phyloP scores from a whole-genome alignment of 2,329 filamentous ascomycete species.

The Fusarium buharicum region DNA sequence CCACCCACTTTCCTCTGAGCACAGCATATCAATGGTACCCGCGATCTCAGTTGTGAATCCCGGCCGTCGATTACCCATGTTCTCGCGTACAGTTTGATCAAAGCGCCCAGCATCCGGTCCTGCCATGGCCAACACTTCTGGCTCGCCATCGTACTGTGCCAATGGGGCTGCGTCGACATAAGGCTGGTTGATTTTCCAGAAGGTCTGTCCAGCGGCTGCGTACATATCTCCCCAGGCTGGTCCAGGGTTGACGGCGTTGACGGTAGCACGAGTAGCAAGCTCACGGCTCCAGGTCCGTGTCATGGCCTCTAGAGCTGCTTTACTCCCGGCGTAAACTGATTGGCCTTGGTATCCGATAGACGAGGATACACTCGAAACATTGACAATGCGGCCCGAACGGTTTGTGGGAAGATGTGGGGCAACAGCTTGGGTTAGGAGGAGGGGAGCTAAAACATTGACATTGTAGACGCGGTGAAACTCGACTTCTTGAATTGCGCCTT shows the following conservation, averaged over 20 bases:
- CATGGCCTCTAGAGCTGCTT: constrained; percentile 69
- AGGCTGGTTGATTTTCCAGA: constrained; percentile 54
- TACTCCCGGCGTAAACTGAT: constrained; percentile 67
- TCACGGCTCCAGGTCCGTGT: constrained; percentile 69
- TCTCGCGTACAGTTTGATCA: constrained; percentile 48
- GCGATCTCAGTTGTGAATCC: constrained; percentile 67
- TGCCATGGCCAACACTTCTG: constrained; percentile 45
- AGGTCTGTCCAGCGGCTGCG: constrained; percentile 48
- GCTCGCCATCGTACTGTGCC: constrained; percentile 49
- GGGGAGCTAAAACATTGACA: constrained; percentile 83
- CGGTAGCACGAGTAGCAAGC: constrained; percentile 62
- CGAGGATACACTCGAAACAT: constrained; percentile 65
- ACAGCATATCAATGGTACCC: constrained; percentile 76
- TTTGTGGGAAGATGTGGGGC: constrained; percentile 74
- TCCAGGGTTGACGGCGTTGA: constrained; percentile 68
- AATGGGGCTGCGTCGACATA: constrained; percentile 52
- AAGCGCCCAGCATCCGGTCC: constrained; percentile 49
- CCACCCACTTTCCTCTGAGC: constrained; percentile 72
- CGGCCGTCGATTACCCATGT: constrained; percentile 50
- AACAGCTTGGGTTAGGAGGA: constrained; percentile 80
- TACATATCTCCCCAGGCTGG: constrained; percentile 67
- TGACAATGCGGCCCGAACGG: constrained; percentile 70
- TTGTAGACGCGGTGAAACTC: constrained; percentile 79
- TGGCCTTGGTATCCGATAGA: constrained; percentile 64
- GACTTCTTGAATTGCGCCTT: constrained; percentile 63